phyloP scores from a whole-genome alignment of 2,329 filamentous ascomycete genomes.

The Alternaria triticina region DNA sequence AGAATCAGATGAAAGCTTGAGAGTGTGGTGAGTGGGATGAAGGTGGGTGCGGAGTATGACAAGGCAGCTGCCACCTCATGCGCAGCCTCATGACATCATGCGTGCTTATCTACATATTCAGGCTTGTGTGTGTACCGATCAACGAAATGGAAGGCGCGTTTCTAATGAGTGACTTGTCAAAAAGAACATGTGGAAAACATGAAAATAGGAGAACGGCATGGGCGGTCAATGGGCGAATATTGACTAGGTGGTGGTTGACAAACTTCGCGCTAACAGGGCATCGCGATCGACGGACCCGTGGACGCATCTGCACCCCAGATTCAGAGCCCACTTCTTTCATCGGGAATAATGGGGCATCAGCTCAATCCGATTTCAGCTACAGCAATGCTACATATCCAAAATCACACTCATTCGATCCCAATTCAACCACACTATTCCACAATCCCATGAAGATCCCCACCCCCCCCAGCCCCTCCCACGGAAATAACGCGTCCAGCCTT shows the following conservation, averaged over 20 bases:
- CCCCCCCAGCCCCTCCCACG: neutral
- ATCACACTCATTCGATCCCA: accelerated
- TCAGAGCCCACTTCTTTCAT: slow-evolving; percentile 13
- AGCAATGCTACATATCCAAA: neutral
- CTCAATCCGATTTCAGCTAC: neutral
- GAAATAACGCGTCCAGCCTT: slow-evolving; percentile 5
- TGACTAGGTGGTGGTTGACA: neutral
- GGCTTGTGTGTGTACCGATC: neutral
- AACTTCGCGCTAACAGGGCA: neutral
- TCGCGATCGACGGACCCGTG: neutral
- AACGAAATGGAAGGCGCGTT: neutral
- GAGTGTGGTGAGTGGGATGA: accelerated
- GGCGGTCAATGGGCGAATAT: neutral
- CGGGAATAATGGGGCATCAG: neutral
- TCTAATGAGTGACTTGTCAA: neutral
- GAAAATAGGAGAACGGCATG: neutral
- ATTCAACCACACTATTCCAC: accelerated
- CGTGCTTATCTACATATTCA: neutral
- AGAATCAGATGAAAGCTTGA: neutral
- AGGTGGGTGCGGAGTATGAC: neutral
- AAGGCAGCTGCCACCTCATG: neutral
- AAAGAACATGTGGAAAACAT: accelerated
- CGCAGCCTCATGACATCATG: neutral
- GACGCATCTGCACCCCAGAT: slow-evolving; percentile 18
- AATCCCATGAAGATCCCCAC: neutral